These are phyloP conservation scores for Phyllosticta capitalensis DNA, from an alignment of 2,329 filamentous ascomycete genomes.

Conservation along the genomic window DNA sequence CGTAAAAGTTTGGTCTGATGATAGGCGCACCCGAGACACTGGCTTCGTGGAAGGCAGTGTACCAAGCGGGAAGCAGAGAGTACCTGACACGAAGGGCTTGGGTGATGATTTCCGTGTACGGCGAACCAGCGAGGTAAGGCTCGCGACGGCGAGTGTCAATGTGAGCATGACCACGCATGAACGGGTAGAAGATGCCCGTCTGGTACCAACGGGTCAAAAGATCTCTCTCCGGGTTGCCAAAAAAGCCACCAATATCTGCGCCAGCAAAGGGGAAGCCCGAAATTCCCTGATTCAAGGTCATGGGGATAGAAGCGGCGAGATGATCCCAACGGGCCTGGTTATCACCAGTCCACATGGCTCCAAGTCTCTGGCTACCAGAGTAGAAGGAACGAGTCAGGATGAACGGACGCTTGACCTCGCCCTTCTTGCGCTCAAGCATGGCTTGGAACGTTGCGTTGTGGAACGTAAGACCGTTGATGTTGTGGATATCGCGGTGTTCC, in stretches of 20 bases:
- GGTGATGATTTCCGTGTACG: slow-evolving; percentile 77
- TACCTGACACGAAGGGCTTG: slow-evolving; percentile 84
- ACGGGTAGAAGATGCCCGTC: slow-evolving; percentile 91
- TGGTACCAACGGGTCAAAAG: slow-evolving; percentile 94
- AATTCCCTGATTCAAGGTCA: slow-evolving; percentile 88
- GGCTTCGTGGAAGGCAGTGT: slow-evolving; percentile 91
- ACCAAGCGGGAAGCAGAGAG: slow-evolving; percentile 84
- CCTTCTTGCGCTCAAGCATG: slow-evolving; percentile 73
- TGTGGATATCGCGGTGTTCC: slow-evolving; percentile 96
- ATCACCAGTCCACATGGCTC: slow-evolving; percentile 98
- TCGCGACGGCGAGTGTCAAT: slow-evolving; percentile 92
- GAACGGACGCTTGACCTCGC: slow-evolving; percentile 78
- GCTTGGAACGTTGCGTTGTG: slow-evolving; percentile 89
- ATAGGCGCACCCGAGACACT: slow-evolving; percentile 77
- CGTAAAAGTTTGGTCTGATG: slow-evolving; percentile 85
- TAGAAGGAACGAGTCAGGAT: slow-evolving; percentile 89
- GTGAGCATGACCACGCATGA: slow-evolving; percentile 94
- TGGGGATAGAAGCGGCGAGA: slow-evolving; percentile 79
- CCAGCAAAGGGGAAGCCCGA: slow-evolving; percentile 89
- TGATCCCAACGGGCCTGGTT: slow-evolving; percentile 93
- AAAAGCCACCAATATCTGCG: slow-evolving; percentile 95
- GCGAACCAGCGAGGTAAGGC: slow-evolving; percentile 78
- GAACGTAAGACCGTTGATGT: slow-evolving; percentile 90
- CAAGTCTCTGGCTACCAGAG: slow-evolving; percentile 77
- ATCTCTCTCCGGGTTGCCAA: slow-evolving; percentile 90